phyloP scores from a whole-genome alignment of 2,329 filamentous ascomycete genomes.

The Rutstroemia sydowiana region DNA sequence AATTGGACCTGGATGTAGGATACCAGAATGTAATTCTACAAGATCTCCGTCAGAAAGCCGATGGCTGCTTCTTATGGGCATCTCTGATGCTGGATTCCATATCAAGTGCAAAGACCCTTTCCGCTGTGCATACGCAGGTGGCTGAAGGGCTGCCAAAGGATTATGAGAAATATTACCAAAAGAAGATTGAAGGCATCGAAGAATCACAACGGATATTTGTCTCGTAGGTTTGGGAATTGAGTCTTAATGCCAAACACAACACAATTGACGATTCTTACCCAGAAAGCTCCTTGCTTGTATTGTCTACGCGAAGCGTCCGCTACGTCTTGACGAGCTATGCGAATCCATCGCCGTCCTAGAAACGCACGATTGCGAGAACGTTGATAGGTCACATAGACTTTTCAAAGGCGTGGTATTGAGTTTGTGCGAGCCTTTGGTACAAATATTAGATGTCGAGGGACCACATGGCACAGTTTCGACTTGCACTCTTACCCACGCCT shows the following conservation, averaged over 20 bases:
- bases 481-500: slow-evolving; percentile 2
- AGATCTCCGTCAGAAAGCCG: slow-evolving; percentile 1
- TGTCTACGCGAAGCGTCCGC: neutral
- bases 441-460: neutral
- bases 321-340: slow-evolving; percentile 3
- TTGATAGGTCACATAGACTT: neutral
- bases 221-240: too few species aligned
- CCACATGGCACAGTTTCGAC: neutral
- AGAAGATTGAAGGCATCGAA: slow-evolving; percentile 1
- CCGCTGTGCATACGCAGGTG: neutral
- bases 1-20: neutral
- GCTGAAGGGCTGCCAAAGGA: neutral
- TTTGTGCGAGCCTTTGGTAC: neutral
- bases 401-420: neutral
- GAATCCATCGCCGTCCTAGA: slow-evolving; percentile 1
- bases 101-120: neutral
- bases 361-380: neutral
- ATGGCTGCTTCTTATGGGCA: slow-evolving; percentile 3
- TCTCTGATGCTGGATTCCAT: slow-evolving; percentile 1
- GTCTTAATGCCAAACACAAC: neutral
- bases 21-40: slow-evolving; percentile 1
- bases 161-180: neutral
- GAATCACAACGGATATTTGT: neutral
- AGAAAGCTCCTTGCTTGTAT: slow-evolving; percentile 1
- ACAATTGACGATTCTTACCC: neutral